Evolutionary conservation across 208 protist genomes (phyloP), one percentile per base, ranked within the genome.

Genomic region (Leishmania arabica): DNA sequence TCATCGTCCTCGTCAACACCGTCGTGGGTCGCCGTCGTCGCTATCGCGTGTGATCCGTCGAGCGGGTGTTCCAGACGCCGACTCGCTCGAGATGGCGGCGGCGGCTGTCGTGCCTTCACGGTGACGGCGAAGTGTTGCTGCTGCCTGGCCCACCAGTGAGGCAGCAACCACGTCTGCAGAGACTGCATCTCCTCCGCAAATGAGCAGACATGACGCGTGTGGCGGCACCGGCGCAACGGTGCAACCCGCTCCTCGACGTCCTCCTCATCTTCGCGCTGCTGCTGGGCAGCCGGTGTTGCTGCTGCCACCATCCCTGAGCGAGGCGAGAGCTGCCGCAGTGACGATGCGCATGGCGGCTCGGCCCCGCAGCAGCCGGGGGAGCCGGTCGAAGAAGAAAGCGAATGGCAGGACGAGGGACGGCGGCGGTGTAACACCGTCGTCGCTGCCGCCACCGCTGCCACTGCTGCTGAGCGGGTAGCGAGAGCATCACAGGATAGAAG

Each of bases 151-250:
- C 80, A 71, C 70, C 56, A 71, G 27, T 54, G 45, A 56, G 69
- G 47, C 9, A 54, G 6, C 60, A 45, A 4, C 75, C 47, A 62
- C 47, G 34, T 45, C 5, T 74, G 54, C n/a, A 81, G 37, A n/a
- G 54, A 77, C 21, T 34, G 15, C 1, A 24, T 56, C 60, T 87
- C 84, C 19, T 81, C 70, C 21, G 24, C 31, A 2, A 65, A 19
- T 19, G 58, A 40, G 56, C 75, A 87, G 69, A 87, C 84, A 58
- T 78, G 84, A 9, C 79, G 84, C 2, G 79, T 87, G 62, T 78
- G 79, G 69, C 84, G 84, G 56, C 60, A 64, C 0, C 84, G 66
- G 1, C 78, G 84, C 62, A 85, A 54, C 31, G 77, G 73, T 17
- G 60, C 72, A 19, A 81, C 82, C 40, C 81, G 53, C 40, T 40